Evolutionary conservation across 2,329 filamentous ascomycete species (phyloP), one percentile per base, ranked within the genome.

Genomic region (Fusarium albosuccineum): DNA sequence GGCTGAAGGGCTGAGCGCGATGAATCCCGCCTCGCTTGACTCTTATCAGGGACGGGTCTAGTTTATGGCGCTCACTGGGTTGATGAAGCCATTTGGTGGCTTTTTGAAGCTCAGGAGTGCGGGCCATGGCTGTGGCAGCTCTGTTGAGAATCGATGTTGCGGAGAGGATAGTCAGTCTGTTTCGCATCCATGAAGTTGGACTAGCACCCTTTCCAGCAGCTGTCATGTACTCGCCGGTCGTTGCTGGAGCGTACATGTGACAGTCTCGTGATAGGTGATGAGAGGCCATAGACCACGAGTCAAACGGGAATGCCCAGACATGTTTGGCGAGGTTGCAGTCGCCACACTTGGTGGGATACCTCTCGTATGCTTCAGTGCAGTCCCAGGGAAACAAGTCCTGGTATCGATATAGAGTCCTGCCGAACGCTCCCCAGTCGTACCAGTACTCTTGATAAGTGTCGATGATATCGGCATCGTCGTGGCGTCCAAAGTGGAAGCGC

Each of bases 321-420:
- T 84, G 82, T 62, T 82, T 83, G 4, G 81, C 62, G 5, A 83
- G 67, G 58, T 79, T 82, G 66, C 81, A 83, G 3, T 66, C 57
- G 13, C 78, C 77, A 59, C 81, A 83, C 10, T 64, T 73, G 5
- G 72, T 72, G 1, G 78, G 78, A 45, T 80, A 79, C 26, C 75
- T 63, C 6, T 70, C 71, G 53, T 78, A 82, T 1, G 81, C 82
- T 61, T 82, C 80, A 5, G 81, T 83, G 66, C 82, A 84, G 58
- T 83, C 82, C 81, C 81, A 83, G 0, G 80, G 82, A 46, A 83
- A 83, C 14, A 82, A 44, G 51, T 79, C 75, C 53, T 82, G 80
- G 46, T 81, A 78, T 10, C 60, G 70, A 64, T 83, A 83, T 1
- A 82, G 60, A 0, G 74, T 76, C 4, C 70, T 72, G 1, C 73